Conservation (phyloP, 495 filamentous ascomycete genomes). For the Penicillium argentinense region DNA sequence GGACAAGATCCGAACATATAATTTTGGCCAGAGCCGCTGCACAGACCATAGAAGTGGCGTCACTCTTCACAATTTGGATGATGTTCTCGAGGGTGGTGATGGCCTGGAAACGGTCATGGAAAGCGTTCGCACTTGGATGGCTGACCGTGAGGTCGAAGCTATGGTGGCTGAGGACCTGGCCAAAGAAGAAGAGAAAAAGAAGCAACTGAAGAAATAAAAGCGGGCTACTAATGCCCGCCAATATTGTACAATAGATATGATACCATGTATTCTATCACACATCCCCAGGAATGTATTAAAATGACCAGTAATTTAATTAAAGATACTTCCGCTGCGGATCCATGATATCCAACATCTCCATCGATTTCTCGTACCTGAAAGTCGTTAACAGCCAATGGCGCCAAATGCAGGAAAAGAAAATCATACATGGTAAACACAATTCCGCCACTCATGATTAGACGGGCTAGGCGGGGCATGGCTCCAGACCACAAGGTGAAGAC, state of each 20-base stretch:
- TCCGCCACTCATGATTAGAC: conserved; percentile 86
- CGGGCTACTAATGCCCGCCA: not conserved
- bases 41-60: conserved; percentile 90
- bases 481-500: conserved; percentile 92
- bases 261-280: conserved; percentile 21
- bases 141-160: conserved; percentile 71
- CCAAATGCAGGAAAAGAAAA: not conserved
- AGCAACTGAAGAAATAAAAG: not conserved
- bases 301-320: conserved; percentile 56
- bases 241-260: conserved; percentile 20
- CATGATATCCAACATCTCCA: conserved; percentile 76
- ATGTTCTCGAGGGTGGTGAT: conserved; percentile 72
- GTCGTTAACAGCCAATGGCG: conserved; percentile 8
- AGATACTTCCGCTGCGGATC: conserved; percentile 89
- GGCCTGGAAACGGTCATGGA: conserved; percentile 75
- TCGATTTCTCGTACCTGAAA: conserved; percentile 88
- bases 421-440: conserved; percentile 95
- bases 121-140: conserved; percentile 77
- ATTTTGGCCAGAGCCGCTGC: conserved; percentile 88
- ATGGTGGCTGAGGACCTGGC: conserved; percentile 53
- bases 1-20: conserved; percentile 95
- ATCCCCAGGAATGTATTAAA: conserved; percentile 30
- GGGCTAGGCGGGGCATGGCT: conserved; percentile 77
- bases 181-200: conserved; percentile 18
- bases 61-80: conserved; percentile 77